Conservation (phyloP, 176 grass and related monocot species). For the Bothriochloa decipiens region DNA sequence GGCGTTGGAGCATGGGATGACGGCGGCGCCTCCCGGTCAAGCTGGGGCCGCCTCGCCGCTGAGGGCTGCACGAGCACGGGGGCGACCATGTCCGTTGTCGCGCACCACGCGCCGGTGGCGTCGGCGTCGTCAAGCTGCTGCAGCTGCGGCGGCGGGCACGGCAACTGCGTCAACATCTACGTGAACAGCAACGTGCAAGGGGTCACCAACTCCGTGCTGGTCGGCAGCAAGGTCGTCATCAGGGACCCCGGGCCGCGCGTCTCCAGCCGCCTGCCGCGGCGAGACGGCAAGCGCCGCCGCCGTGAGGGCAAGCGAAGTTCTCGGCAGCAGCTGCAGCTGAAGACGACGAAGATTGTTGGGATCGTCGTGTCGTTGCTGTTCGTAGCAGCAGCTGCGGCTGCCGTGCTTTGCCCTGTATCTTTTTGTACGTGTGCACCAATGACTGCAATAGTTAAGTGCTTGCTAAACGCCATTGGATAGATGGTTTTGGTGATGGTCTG, state of each 20-base stretch:
- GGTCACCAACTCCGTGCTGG: conserved; percentile 82
- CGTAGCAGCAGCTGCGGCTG: no score
- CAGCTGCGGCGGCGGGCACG: conserved; percentile 4
- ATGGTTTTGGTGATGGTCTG: no score
- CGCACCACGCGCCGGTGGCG: not conserved
- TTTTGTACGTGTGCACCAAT: no score
- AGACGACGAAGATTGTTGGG: not conserved
- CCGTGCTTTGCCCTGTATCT: no score
- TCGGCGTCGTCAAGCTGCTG: not conserved
- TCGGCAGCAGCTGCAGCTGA: not conserved
- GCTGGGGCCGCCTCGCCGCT: not conserved
- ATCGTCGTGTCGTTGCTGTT: not conserved
- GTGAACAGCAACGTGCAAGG: conserved; percentile 82
- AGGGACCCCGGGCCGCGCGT: conserved; percentile 56
- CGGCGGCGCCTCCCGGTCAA: not conserved
- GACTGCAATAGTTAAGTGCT: no score
- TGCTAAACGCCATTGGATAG: no score
- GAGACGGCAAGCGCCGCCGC: not conserved
- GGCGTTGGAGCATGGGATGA: no score
- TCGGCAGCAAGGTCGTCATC: conserved; percentile 78
- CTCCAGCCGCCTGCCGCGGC: not conserved
- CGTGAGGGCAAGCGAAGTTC: not conserved
- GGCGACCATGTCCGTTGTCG: conserved; percentile 42
- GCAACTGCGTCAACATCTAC: conserved; percentile 57
- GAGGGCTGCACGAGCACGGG: conserved; percentile 51